Evolutionary conservation across 768 basidiomycete genomes (phyloP).

Genomic region (Amanita polypyramis): DNA sequence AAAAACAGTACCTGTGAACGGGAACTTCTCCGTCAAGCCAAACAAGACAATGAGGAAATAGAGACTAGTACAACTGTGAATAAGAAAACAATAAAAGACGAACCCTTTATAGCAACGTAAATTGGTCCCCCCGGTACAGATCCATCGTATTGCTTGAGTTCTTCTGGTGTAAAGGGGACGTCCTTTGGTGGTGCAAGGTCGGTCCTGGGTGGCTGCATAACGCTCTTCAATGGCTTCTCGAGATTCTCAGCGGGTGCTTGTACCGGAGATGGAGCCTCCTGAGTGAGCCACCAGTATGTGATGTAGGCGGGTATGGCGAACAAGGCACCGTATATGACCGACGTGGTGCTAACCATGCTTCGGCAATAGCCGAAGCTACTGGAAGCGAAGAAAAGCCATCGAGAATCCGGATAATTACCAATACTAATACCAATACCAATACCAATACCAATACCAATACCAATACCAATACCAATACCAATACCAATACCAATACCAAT

Average conservation of each 20-base stretch:
- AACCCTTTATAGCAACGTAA: conserved; percentile 90
- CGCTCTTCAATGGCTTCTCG: conserved; percentile 34
- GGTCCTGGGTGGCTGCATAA: conserved; percentile 59
- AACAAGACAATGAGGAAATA: background rate
- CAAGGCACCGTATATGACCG: conserved; percentile 16
- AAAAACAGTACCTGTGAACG: conserved; percentile 66
- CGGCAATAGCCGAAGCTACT: conserved; percentile 8
- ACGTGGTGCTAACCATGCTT: conserved; percentile 9
- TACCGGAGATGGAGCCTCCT: conserved; percentile 1
- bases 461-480: no score
- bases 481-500: no score
- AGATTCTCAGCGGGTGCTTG: conserved; percentile 16
- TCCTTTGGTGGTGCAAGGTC: conserved; percentile 66
- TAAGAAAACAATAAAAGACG: conserved; percentile 4
- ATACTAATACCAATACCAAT: no score
- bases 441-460: no score
- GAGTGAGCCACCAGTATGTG: conserved; percentile 12
- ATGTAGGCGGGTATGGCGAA: conserved; percentile 19
- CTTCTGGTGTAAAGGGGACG: conserved; percentile 62
- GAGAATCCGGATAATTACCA: background rate
- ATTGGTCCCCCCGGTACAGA: conserved; percentile 56
- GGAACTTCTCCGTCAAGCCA: background rate
- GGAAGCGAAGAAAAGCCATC: background rate
- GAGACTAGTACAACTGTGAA: background rate
- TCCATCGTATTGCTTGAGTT: conserved; percentile 69